Base-by-base conservation (phyloP, 192 early-diverging fungal genomes). In the Coemansia sp. region DNA sequence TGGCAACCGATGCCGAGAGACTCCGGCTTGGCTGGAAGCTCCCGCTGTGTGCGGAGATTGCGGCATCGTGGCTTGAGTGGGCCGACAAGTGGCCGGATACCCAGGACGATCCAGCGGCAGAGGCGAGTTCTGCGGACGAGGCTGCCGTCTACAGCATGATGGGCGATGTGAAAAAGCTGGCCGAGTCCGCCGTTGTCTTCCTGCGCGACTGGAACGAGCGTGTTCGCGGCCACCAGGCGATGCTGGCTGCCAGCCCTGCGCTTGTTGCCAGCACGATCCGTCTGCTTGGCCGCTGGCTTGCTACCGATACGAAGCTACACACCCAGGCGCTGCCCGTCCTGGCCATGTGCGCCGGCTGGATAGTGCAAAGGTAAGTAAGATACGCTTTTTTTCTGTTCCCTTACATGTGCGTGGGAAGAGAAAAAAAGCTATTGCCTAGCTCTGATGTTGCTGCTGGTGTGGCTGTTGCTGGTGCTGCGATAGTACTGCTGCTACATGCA, bases 221-320 rank as follows among this genome's bases (percentile, higher is more conserved):
- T 2, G 53, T 61, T 16, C 22, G 43, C 56, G 48, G 41, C 63
- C 56, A 72, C 2, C 53, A 41, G 19, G 58, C 57, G 42, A 76
- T 82, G 68, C 57, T 82, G 10, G 58, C 48, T 2, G 50, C 39
- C 12, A 43, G 46, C 2, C 65, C 74, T 3, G 74, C 62, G 41
- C 46, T 82, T 10, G 64, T 74, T 9, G 54, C 72, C 2, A 65
- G 74, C 65, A 32, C 38, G 6, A 61, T 66, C 44, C 79, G 60
- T 49, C 56, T 82, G 12, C 62, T 82, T 19, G 65, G 63, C 4
- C 59, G 44, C 56, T 82, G 79, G 79, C 68, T 82, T 13, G 67
- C 79, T n/a, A 82, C 79, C 7, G 79, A 82, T 39, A 71, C 79
- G 7, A 76, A 71, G 39, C 53, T 82, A 9, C 79, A 82, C 65